These are phyloP conservation scores for Parmelia sp. DNA, from an alignment of 495 filamentous ascomycete species.

Conservation along the genomic window DNA sequence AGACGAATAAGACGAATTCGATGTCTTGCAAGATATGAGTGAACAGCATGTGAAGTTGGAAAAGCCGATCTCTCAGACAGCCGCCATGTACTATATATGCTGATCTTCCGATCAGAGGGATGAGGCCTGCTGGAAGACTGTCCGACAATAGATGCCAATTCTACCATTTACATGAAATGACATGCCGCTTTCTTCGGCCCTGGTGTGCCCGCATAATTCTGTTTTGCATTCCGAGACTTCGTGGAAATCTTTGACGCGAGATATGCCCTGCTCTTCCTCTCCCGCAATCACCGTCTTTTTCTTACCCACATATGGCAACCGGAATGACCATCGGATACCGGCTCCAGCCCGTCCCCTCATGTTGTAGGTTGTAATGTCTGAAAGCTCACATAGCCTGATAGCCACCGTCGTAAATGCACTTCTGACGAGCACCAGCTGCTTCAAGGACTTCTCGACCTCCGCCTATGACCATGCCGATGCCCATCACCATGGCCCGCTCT, in stretches of 20 bases:
- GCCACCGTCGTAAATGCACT: background rate
- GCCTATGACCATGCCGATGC: constrained; percentile 14
- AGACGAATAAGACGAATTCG: background rate
- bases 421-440: background rate
- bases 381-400: background rate
- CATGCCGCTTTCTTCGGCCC: background rate
- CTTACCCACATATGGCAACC: background rate
- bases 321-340: background rate
- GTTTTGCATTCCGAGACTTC: background rate
- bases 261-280: background rate
- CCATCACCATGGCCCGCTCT: constrained; percentile 6
- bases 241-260: background rate
- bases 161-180: background rate
- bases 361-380: too few relatives aligned
- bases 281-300: too few relatives aligned
- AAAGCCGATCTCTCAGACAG: background rate
- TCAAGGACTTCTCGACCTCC: constrained; percentile 24
- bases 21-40: background rate
- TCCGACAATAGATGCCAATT: too few relatives aligned
- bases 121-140: background rate
- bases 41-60: background rate
- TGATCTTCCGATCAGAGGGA: background rate
- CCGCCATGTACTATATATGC: background rate
- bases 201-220: background rate
- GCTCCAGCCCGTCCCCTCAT: background rate